These are phyloP conservation scores for Ceratobasidium sp. DNA, from an alignment of 1,284 basidiomycete genomes.

Conservation along the genomic window DNA sequence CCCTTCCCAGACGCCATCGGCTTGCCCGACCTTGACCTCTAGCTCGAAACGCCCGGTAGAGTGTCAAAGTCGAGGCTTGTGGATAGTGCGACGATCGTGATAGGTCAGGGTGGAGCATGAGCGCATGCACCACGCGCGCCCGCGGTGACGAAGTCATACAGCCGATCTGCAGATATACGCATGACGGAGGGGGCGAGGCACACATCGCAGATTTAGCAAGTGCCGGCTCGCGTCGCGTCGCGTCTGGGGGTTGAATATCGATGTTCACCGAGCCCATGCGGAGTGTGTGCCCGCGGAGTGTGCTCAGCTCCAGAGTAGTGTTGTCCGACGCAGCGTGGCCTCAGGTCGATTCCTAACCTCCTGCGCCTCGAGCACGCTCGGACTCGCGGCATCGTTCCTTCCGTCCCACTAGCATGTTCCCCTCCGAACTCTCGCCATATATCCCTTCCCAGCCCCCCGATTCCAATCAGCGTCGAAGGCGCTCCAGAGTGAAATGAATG, in stretches of 20 bases:
- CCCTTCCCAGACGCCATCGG: conserved; percentile 61
- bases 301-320: too few species aligned
- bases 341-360: conserved; percentile 27
- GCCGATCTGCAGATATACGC: conserved; percentile 50
- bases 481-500: too few species aligned
- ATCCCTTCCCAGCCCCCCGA: conserved; percentile 46
- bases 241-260: neutral
- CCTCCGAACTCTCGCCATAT: conserved; percentile 47
- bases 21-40: conserved; percentile 69
- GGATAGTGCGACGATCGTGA: conserved; percentile 77
- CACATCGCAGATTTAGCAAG: neutral
- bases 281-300: conserved; percentile 1
- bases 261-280: conserved; percentile 58
- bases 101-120: conserved; percentile 86
- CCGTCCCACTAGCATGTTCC: conserved; percentile 53
- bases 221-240: neutral
- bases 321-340: too few species aligned
- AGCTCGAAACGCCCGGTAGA: conserved; percentile 76
- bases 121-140: conserved; percentile 88
- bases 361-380: conserved; percentile 43
- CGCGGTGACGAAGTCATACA: conserved; percentile 79
- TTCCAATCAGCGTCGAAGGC: conserved; percentile 69
- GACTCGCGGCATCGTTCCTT: conserved; percentile 53
- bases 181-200: conserved; percentile 20
- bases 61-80: conserved; percentile 79